Conservation (phyloP, 352 stramenopile genomes). For the Phytophthora kernoviae region DNA sequence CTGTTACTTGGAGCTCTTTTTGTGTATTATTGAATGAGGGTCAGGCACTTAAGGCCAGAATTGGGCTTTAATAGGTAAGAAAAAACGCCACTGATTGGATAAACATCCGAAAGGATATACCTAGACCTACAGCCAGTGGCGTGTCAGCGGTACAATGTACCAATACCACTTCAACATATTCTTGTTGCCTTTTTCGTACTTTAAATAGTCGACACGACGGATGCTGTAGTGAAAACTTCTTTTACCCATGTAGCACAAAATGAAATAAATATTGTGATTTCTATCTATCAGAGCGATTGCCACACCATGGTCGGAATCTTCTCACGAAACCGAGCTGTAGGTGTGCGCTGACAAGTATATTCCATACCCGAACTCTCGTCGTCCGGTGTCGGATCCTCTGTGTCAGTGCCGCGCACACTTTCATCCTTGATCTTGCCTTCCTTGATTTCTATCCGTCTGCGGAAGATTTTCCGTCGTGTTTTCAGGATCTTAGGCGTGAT, state of each 20-base stretch:
- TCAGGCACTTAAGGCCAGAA: too few species aligned
- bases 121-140: not conserved
- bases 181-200: too few species aligned
- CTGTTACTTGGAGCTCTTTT: too few species aligned
- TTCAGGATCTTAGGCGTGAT: slow-evolving; percentile 64
- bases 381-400: slow-evolving; percentile 42
- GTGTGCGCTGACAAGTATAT: slow-evolving; percentile 46
- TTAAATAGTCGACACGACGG: too few species aligned
- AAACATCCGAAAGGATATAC: not conserved
- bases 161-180: too few species aligned
- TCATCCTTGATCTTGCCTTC: slow-evolving; percentile 31
- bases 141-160: too few species aligned
- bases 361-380: slow-evolving; percentile 41
- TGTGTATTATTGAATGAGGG: slow-evolving; percentile 1
- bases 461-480: slow-evolving; percentile 56
- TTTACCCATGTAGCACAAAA: too few species aligned
- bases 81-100: too few species aligned
- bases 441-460: slow-evolving; percentile 42
- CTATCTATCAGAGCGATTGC: slow-evolving; percentile 38
- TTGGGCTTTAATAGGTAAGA: too few species aligned
- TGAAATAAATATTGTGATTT: slow-evolving; percentile 40
- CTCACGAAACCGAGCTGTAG: slow-evolving; percentile 41
- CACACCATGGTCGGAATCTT: slow-evolving; percentile 44
- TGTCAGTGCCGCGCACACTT: slow-evolving; percentile 27
- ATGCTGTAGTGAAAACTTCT: too few species aligned